Conservation (phyloP, 495 filamentous ascomycete species). For the Daldinia decipiens region DNA sequence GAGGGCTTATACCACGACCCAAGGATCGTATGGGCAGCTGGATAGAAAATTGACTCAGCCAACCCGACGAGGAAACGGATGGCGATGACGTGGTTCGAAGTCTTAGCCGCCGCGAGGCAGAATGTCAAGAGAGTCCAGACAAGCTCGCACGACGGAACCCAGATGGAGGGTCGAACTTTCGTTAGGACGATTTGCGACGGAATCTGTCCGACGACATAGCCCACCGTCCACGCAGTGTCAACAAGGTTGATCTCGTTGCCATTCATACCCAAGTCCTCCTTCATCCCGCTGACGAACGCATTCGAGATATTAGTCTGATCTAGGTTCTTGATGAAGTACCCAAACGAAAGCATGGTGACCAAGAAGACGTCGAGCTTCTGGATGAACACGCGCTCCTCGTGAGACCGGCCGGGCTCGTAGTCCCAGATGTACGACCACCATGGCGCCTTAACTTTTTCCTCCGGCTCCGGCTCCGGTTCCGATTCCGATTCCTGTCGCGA, state of each 20-base stretch:
- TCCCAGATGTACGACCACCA: constrained; percentile 47
- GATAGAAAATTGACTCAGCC: constrained; percentile 58
- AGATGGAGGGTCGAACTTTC: constrained; percentile 54
- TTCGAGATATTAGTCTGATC: constrained; percentile 56
- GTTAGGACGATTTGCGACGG: constrained; percentile 58
- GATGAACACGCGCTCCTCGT: constrained; percentile 42
- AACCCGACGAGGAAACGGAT: constrained; percentile 60
- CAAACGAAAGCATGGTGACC: constrained; percentile 52
- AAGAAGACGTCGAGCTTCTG: constrained; percentile 50
- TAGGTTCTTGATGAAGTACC: constrained; percentile 58
- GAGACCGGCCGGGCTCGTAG: constrained; percentile 41
- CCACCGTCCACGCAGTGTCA: constrained; percentile 51
- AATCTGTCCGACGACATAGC: constrained; percentile 53
- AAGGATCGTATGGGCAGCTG: constrained; percentile 44
- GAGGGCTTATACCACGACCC: constrained; percentile 47
- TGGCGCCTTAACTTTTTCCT: constrained; percentile 25
- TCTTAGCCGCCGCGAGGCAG: constrained; percentile 46
- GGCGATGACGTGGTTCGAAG: constrained; percentile 45
- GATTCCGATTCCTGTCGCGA: constrained; percentile 1
- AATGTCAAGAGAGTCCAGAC: constrained; percentile 52
- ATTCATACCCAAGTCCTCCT: constrained; percentile 49
- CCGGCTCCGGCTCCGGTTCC: neutral
- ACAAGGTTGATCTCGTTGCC: constrained; percentile 48
- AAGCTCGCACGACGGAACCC: constrained; percentile 54
- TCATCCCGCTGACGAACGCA: constrained; percentile 54